Evolutionary conservation across 176 grass and related monocot species (phyloP), one percentile per base, ranked within the genome.

Genomic region (Poa annua): DNA sequence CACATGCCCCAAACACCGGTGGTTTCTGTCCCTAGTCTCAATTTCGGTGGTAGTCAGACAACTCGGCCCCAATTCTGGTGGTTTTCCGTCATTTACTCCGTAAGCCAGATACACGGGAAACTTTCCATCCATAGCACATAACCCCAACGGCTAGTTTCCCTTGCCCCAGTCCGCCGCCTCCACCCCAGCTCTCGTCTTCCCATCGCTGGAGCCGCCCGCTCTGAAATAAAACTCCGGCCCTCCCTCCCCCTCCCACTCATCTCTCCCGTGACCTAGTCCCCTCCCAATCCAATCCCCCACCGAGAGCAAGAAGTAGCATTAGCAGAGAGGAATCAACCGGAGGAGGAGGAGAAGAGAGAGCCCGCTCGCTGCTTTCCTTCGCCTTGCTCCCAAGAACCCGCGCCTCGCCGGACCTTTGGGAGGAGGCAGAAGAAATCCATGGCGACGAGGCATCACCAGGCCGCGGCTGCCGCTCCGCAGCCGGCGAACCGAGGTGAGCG

Each of bases 391-490:
- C 41, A 26, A 14, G 24, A 33, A 69, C 11, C 34, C 74, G 60
- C 48, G n/a, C 55, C 24, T 32, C 60, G 25, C 60, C 25, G 11
- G 24, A 62, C 24, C 24, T 62, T 62, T 8, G 29, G 62, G 14
- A 65, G 62, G 62, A 26, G 57, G 14, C 25, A 36, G 35, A 48
- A 42, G 20, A 53, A 64, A 68, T 44, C 15, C 17, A 97, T 97
- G 95, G 95, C 90, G n/a, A 89, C 92, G 0, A 92, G 75, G 84
- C 71, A 86, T 51, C 84, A 90, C 56, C 89, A 74, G 20, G 85
- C 52, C 32, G 62, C 15, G 26, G 85, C 51, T 66, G 80, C 84
- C 3, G 66, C 82, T 77, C 83, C 51, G 48, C 92, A 86, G 44
- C 90, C 89, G 57, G 84, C 63, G 77, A 89, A 89, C 53, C 19